phyloP scores from a whole-genome alignment of 202 grass and related monocot genomes.

The Setaria italica region DNA sequence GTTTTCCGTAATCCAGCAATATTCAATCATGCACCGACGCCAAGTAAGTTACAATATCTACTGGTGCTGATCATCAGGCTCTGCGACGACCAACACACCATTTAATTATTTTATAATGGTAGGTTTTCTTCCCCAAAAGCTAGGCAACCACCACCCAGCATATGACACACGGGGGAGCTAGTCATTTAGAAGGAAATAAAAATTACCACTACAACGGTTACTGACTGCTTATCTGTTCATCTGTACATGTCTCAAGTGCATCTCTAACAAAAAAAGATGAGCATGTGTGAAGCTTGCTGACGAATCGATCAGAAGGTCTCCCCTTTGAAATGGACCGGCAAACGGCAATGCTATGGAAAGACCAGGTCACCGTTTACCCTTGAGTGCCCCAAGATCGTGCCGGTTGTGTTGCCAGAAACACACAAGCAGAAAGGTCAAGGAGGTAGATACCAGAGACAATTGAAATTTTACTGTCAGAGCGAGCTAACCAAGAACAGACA shows the following conservation, averaged over 20 bases:
- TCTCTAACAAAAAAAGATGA: neutral
- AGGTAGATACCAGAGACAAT: neutral
- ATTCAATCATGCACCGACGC: constrained; percentile 56
- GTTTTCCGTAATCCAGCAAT: constrained; percentile 55
- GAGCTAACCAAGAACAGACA: constrained; percentile 35
- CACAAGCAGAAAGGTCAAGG: constrained; percentile 9
- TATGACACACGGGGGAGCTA: constrained; percentile 38
- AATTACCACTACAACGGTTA: constrained; percentile 13
- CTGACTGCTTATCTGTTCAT: neutral
- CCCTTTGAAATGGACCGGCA: neutral
- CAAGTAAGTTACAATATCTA: constrained; percentile 44
- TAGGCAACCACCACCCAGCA: constrained; percentile 40
- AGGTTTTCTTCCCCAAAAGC: constrained; percentile 33
- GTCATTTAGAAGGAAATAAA: neutral
- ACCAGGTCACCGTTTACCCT: neutral
- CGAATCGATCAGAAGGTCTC: neutral
- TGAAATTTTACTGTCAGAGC: constrained; percentile 5
- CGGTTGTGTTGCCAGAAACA: constrained; percentile 8
- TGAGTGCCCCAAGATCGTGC: neutral
- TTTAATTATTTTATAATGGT: constrained; percentile 29
- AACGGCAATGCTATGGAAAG: constrained; percentile 26
- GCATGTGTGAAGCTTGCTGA: neutral
- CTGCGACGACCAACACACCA: constrained; percentile 14
- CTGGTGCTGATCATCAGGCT: constrained; percentile 26
- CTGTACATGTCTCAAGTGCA: constrained; percentile 27